These are phyloP conservation scores for Senecio squalidus DNA, from an alignment of 140 eudicot species.

Conservation along the genomic window DNA sequence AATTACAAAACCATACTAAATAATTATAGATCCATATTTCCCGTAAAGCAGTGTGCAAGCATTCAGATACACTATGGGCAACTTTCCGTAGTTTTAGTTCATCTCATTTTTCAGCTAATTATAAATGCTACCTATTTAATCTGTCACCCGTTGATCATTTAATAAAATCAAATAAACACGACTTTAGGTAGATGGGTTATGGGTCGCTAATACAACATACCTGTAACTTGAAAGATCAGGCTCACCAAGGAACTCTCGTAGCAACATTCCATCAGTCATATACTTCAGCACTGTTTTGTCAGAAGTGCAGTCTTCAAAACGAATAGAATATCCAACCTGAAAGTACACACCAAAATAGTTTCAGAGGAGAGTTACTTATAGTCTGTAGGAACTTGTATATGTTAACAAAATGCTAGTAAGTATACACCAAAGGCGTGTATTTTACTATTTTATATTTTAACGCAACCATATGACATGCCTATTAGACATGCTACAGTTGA, in stretches of 20 bases:
- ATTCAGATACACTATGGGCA: too few species aligned
- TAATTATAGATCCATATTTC: too few species aligned
- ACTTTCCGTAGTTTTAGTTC: too few species aligned
- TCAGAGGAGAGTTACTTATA: neutral
- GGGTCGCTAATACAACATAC: conserved; percentile 10
- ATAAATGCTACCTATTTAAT: too few species aligned
- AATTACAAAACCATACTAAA: too few species aligned
- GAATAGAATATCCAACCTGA: conserved; percentile 72
- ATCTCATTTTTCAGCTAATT: too few species aligned
- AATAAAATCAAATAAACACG: neutral
- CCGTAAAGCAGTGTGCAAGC: too few species aligned
- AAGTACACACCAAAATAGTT: conserved; percentile 8
- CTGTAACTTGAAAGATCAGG: conserved; percentile 81
- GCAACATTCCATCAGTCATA: conserved; percentile 76
- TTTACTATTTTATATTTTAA: too few species aligned
- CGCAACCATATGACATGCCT: neutral
- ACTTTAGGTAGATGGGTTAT: neutral
- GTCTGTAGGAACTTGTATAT: too few species aligned
- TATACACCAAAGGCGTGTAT: too few species aligned
- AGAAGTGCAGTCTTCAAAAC: conserved; percentile 78
- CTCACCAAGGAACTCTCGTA: conserved; percentile 72
- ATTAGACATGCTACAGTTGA: neutral
- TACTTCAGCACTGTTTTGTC: conserved; percentile 66
- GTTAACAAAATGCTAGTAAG: neutral
- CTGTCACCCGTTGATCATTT: too few species aligned